Base-by-base conservation (phyloP, 495 filamentous ascomycete species). In the Trichocladium antarcticum region DNA sequence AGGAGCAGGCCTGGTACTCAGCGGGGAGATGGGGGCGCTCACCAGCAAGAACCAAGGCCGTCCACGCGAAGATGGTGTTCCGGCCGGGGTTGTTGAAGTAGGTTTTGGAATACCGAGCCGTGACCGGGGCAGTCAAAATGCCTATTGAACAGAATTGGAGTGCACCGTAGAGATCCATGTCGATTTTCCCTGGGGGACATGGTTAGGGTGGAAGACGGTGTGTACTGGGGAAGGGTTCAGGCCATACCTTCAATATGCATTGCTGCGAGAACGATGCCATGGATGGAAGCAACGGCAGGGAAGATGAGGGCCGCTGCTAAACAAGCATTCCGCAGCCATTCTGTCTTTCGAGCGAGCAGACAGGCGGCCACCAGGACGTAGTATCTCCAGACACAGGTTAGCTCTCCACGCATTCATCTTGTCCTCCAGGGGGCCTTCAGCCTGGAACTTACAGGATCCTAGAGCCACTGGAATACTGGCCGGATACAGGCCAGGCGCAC, bases 101-200 rank as follows among this genome's bases (percentile, higher is more conserved):
- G 0, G 78, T 81, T 9, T 64, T 64, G 1, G 76, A 79, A 20
- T 78, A 56, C 21, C 68, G 63, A 27, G 79, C 78, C 0, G 75
- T 78, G 1, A 71, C 64, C 0, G 79, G 79, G 14, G 77, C 78
- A 1, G 78, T 72, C 9, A 82, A 51, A 24, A 79, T 75, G 28
- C 75, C 79, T 40, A 82, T 79, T 3, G 77, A 69, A 50, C 79
- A 82, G 6, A 80, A 57, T 51, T 82, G 78, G 40, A 82, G 79
- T 16, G 78, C 75, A 1, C 79, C 79, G 24, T 76, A 82, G 5
- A 82, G 63, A 56, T 82, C 79, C 77, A 82, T 77, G 54, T 82
- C 79, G 16, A 81, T 67, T 27, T 27, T 27, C 24, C 24, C 24
- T 27, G 24, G 24, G 24, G n/a, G n/a, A n/a, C n/a, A n/a, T n/a